Base-by-base conservation (phyloP, 2,329 filamentous ascomycete species). In the Fusarium udum region DNA sequence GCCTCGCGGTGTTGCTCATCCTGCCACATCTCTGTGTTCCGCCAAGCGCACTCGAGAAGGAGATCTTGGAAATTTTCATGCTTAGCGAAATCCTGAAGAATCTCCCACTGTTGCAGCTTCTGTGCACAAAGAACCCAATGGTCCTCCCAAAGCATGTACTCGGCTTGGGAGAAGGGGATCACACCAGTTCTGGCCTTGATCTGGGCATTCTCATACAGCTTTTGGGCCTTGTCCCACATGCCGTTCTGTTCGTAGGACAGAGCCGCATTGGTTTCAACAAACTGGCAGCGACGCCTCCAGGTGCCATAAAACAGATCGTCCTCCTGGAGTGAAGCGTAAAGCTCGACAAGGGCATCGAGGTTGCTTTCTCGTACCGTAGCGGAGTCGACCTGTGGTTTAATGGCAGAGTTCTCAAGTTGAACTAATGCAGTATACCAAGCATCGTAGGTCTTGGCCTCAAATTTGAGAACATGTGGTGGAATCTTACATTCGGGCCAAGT, bases 61-160 rank as follows among this genome's bases (percentile, higher is more conserved):
- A 99, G 89, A 80, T 99, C 96, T 79, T 98, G 97, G 83, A 98
- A 93, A 79, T 99, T 99, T 80, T 99, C 97, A 78, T 99, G 96
- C 83, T 99, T 99, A 8, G 96, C 95, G 79, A 98, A 98, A 77
- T 99, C 97, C 71, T 95, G 94, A 39, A 99, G 83, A 64, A 99
- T 95, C 78, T 99, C 96, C 96, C 96, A 99, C 80, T 99, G 97
- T 81, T 99, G 97, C 51, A 99, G 87, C 84, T 99, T 99, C 83
- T 98, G 95, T 0, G 95, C 96, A 81, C 96, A 99, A 56, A 98
- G 88, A 46, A 99, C 92, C 96, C 96, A 99, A 78, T 99, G 97
- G 79, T 99, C 96, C 83, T 99, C 96, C 96, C 96, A 99, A 3
- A 99, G 89, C 90, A 97, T 98, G 83, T 99, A 99, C 82, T 99